A percentile compares a stretch with the other conserved stretches of the same genome.
Conservation (phyloP, 495 filamentous ascomycete genomes). For the Sabuloglossum arenarium region DNA sequence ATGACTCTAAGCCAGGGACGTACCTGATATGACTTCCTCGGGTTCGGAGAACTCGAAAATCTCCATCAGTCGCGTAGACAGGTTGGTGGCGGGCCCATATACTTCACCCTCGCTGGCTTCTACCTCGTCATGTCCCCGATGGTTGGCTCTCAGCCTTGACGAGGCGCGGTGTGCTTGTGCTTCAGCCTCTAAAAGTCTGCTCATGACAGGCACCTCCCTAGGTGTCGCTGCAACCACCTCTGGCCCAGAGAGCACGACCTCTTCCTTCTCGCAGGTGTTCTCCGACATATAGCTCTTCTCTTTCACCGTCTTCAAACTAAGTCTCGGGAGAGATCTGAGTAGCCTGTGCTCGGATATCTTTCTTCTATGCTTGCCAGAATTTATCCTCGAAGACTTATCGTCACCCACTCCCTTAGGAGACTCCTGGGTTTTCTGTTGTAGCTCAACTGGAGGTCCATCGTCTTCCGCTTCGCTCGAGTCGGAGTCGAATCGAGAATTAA, state of each 20-base stretch:
- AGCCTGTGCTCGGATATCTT: constrained; percentile 40
- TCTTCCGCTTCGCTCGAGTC: constrained; percentile 63
- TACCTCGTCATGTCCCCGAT: constrained; percentile 4
- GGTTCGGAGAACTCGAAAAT: constrained; percentile 73
- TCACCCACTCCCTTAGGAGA: background rate
- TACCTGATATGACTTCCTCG: constrained; percentile 70
- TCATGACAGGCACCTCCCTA: constrained; percentile 48
- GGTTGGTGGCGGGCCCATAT: constrained; percentile 20
- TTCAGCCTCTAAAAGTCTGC: constrained; percentile 65
- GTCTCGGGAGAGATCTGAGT: constrained; percentile 33
- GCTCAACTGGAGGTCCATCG: constrained; percentile 20
- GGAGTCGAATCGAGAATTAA: constrained; percentile 61
- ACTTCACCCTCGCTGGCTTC: constrained; percentile 10
- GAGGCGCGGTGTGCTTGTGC: constrained; percentile 31
- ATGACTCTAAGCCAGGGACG: background rate
- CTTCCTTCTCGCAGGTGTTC: constrained; percentile 7
- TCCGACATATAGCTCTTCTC: constrained; percentile 16
- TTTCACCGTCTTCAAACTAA: constrained; percentile 20
- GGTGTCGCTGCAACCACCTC: background rate
- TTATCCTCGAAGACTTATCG: constrained; percentile 3
- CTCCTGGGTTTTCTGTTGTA: constrained; percentile 1
- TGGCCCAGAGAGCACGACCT: constrained; percentile 1
- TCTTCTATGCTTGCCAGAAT: constrained; percentile 12
- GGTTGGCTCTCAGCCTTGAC: constrained; percentile 8
- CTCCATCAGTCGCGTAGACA: constrained; percentile 55